Evolutionary conservation across 2,329 filamentous ascomycete species (phyloP).

Genomic region (Dothistroma pini): DNA sequence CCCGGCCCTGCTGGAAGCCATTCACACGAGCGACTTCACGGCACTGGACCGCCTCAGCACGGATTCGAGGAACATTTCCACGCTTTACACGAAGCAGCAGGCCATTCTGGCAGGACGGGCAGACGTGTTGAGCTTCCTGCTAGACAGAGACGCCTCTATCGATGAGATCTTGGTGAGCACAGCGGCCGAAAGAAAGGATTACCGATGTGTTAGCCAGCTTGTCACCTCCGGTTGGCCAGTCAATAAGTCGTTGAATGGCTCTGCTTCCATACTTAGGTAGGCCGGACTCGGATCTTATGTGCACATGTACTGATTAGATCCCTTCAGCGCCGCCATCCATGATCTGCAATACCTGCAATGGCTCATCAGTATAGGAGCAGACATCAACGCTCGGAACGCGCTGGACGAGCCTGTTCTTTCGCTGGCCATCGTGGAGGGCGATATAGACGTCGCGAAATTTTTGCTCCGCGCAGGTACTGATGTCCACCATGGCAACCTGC

Average conservation of each 20-base stretch:
- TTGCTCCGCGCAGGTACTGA: too few relatives aligned
- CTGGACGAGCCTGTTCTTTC: too few relatives aligned
- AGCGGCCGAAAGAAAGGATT: neutral
- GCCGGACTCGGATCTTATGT: neutral
- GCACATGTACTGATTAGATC: neutral
- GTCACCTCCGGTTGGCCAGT: neutral
- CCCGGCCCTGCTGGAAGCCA: neutral
- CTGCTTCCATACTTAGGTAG: neutral
- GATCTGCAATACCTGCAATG: neutral
- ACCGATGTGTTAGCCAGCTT: neutral
- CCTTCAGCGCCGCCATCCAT: neutral
- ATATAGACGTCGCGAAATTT: too few relatives aligned
- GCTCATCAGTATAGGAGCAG: too few relatives aligned
- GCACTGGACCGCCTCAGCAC: neutral
- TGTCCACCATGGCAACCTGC: neutral
- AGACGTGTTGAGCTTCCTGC: neutral
- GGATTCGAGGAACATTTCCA: neutral
- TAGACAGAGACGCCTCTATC: neutral
- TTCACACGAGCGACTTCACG: neutral
- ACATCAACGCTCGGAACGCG: too few relatives aligned
- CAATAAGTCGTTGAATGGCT: neutral
- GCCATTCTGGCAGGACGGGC: neutral
- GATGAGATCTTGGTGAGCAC: neutral
- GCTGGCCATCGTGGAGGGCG: too few relatives aligned
- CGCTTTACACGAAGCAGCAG: neutral